phyloP scores from a whole-genome alignment of 805 yeast species.

The Saturnispora ahearnii region DNA sequence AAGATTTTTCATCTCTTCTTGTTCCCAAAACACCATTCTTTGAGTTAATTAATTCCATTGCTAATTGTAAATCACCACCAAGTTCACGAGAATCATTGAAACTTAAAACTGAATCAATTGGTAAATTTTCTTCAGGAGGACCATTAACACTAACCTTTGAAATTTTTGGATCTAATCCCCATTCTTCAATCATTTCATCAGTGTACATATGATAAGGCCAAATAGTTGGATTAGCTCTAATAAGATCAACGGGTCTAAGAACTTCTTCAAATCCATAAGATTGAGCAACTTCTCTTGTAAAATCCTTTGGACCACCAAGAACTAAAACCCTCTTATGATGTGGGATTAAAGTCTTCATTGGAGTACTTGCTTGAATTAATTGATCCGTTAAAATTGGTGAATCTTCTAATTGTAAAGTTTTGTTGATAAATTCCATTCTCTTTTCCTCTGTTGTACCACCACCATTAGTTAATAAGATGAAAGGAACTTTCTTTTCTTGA shows the following conservation, averaged over 20 bases:
- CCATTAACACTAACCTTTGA: constrained; percentile 23
- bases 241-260: constrained; percentile 62
- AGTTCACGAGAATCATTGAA: constrained; percentile 87
- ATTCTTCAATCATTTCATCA: constrained; percentile 35
- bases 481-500: constrained; percentile 53
- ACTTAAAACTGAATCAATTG: constrained; percentile 69
- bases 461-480: constrained; percentile 77
- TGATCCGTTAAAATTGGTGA: constrained; percentile 42
- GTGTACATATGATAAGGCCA: constrained; percentile 63
- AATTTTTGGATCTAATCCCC: constrained; percentile 29
- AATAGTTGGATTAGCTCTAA: constrained; percentile 45
- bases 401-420: constrained; percentile 11
- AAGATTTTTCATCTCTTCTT: constrained; percentile 26
- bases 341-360: constrained; percentile 52
- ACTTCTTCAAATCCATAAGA: constrained; percentile 74
- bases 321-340: constrained; percentile 58
- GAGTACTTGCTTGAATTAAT: constrained; percentile 82
- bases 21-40: constrained; percentile 60
- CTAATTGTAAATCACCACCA: constrained; percentile 76
- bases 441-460: constrained; percentile 67
- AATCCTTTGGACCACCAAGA: constrained; percentile 75
- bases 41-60: constrained; percentile 60
- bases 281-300: constrained; percentile 65
- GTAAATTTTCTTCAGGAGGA: constrained; percentile 23
- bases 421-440: constrained; percentile 47